A percentile compares a stretch with the other conserved stretches of the same genome.
Conservation (phyloP, 805 yeast species). For the Sugiyamaella qingdaonensis region DNA sequence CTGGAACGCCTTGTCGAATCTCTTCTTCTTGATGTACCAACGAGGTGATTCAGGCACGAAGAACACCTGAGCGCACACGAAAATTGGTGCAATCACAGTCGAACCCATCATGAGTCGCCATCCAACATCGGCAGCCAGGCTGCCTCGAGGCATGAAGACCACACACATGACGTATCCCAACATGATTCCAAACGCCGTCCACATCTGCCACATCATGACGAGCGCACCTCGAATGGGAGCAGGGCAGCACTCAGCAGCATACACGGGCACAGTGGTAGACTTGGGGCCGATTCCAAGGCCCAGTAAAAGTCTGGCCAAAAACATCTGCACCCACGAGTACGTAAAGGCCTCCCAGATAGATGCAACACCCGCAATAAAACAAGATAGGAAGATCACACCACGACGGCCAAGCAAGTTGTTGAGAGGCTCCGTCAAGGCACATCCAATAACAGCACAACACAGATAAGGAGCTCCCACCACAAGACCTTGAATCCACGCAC, state of each 20-base stretch:
- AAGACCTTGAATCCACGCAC: conserved; percentile 49
- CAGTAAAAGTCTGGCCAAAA: conserved; percentile 53
- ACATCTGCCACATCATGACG: conserved; percentile 69
- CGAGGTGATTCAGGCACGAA: conserved; percentile 68
- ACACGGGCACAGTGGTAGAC: conserved; percentile 65
- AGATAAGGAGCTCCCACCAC: conserved; percentile 65
- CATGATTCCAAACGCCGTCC: conserved; percentile 72
- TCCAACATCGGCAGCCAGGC: conserved; percentile 34
- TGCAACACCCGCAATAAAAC: conserved; percentile 53
- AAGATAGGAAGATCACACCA: conserved; percentile 54
- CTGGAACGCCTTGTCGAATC: conserved; percentile 46
- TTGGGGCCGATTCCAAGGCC: conserved; percentile 67
- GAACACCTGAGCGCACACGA: conserved; percentile 49
- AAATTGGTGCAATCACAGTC: conserved; percentile 54
- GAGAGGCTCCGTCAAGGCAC: conserved; percentile 52
- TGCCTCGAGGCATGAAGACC: conserved; percentile 47
- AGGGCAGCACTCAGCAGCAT: conserved; percentile 60
- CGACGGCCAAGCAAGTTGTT: conserved; percentile 55
- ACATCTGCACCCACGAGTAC: conserved; percentile 56
- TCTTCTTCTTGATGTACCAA: conserved; percentile 56
- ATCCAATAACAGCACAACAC: conserved; percentile 51
- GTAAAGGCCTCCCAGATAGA: conserved; percentile 64
- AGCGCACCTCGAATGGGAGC: conserved; percentile 58
- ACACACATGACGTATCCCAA: conserved; percentile 58
- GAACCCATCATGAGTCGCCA: conserved; percentile 70